These are phyloP conservation scores for Drosera spatulata DNA, from an alignment of 179 eudicot species.

Conservation along the genomic window DNA sequence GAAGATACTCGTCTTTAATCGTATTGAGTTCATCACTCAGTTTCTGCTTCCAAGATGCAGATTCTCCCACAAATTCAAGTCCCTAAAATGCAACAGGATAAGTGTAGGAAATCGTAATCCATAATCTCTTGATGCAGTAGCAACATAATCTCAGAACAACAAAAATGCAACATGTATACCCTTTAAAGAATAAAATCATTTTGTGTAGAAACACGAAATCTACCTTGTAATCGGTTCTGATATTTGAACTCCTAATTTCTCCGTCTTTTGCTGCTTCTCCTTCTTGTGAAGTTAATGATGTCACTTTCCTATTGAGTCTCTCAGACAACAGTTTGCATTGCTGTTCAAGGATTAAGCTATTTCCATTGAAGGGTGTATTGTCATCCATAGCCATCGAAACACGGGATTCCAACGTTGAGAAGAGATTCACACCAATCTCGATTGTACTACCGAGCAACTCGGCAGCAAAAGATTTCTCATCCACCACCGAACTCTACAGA, in stretches of 20 bases:
- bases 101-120: too few species aligned
- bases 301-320: slow-evolving; percentile 29
- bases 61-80: slow-evolving; percentile 39
- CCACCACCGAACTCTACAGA: slow-evolving; percentile 43
- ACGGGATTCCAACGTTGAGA: slow-evolving; percentile 60
- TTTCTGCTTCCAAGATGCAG: slow-evolving; percentile 50
- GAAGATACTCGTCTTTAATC: slow-evolving; percentile 39
- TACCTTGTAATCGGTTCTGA: slow-evolving; percentile 53
- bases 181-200: slow-evolving; percentile 23
- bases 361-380: slow-evolving; percentile 15
- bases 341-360: slow-evolving; percentile 28
- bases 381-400: slow-evolving; percentile 29
- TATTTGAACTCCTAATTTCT: slow-evolving; percentile 8
- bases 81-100: slow-evolving; percentile 36
- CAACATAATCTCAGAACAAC: slow-evolving; percentile 29
- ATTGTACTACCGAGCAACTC: slow-evolving; percentile 42
- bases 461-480: slow-evolving; percentile 56
- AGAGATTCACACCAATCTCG: slow-evolving; percentile 58
- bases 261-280: slow-evolving; percentile 16
- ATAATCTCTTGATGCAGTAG: slow-evolving; percentile 13
- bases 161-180: slow-evolving; percentile 1
- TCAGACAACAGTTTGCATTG: slow-evolving; percentile 44
- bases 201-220: slow-evolving; percentile 31
- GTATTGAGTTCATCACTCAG: slow-evolving; percentile 41
- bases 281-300: slow-evolving; percentile 29